Conservation (phyloP, 441 rosid genomes). For the Corymbia calophylla region DNA sequence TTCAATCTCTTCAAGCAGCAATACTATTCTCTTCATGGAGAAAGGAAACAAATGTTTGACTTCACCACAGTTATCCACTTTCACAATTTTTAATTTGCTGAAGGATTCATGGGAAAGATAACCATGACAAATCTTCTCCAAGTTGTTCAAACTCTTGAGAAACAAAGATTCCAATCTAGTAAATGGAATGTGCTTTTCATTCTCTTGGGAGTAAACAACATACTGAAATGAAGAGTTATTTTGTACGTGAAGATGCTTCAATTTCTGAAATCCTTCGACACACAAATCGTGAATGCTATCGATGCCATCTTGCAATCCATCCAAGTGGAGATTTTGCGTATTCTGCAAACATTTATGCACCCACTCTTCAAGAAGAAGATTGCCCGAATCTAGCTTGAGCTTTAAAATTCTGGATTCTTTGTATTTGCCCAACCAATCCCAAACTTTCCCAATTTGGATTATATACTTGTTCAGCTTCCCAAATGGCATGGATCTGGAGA, state of each 20-base stretch:
- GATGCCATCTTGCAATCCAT: not conserved
- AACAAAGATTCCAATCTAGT: too few species aligned
- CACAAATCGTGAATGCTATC: not conserved
- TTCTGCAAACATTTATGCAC: fast-evolving
- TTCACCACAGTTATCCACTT: not conserved
- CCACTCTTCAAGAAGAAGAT: not conserved
- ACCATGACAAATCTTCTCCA: fast-evolving
- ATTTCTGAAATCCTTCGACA: slow-evolving; percentile 1
- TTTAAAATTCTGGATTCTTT: not conserved
- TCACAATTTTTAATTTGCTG: not conserved
- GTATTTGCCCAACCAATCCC: not conserved
- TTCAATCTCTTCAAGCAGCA: not conserved
- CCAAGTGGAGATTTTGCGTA: not conserved
- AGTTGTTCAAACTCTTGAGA: not conserved
- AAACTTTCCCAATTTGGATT: not conserved
- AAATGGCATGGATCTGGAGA: fast-evolving
- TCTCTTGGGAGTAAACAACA: not conserved
- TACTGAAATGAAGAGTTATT: not conserved
- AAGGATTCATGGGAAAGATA: not conserved
- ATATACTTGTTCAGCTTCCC: not conserved
- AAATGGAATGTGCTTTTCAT: fast-evolving
- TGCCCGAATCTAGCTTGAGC: not conserved
- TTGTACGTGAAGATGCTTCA: slow-evolving; percentile 11
- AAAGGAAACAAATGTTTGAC: not conserved
- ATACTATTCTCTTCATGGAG: fast-evolving